phyloP scores from a whole-genome alignment of 2,329 filamentous ascomycete species.

The Ophiocordyceps unilateralis region DNA sequence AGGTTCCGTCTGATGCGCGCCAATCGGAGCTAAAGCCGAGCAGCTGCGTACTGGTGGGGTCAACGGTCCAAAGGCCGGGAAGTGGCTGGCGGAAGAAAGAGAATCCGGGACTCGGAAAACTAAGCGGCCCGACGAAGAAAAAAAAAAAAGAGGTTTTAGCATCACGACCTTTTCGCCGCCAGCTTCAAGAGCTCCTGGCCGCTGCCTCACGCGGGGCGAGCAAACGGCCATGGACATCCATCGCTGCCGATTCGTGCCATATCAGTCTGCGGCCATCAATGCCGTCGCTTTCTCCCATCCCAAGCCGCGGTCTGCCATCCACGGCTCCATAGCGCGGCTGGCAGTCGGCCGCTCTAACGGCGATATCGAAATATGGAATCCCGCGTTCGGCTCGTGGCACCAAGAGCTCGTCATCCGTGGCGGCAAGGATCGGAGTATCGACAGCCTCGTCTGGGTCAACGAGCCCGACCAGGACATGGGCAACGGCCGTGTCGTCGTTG shows the following conservation, averaged over 20 bases:
- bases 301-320: constrained; percentile 25
- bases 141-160: not conserved
- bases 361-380: constrained; percentile 97
- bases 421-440: constrained; percentile 71
- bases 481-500: constrained; percentile 43
- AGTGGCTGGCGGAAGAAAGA: not conserved
- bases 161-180: not conserved
- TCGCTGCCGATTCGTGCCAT: constrained; percentile 89
- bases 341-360: constrained; percentile 88
- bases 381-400: constrained; percentile 63
- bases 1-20: not conserved
- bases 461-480: constrained; percentile 57
- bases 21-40: not conserved
- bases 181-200: not conserved
- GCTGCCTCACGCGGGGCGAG: not conserved
- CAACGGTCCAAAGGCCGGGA: too few species aligned
- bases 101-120: not conserved
- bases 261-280: constrained; percentile 82
- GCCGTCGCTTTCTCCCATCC: constrained; percentile 84
- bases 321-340: constrained; percentile 47
- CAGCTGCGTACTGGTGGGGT: too few species aligned
- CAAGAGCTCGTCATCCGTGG: constrained; percentile 78
- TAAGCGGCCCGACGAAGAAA: not conserved
- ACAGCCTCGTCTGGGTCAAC: constrained; percentile 81
- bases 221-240: constrained; percentile 70